phyloP scores from a whole-genome alignment of 2,329 filamentous ascomycete species.

The Cytospora mali region DNA sequence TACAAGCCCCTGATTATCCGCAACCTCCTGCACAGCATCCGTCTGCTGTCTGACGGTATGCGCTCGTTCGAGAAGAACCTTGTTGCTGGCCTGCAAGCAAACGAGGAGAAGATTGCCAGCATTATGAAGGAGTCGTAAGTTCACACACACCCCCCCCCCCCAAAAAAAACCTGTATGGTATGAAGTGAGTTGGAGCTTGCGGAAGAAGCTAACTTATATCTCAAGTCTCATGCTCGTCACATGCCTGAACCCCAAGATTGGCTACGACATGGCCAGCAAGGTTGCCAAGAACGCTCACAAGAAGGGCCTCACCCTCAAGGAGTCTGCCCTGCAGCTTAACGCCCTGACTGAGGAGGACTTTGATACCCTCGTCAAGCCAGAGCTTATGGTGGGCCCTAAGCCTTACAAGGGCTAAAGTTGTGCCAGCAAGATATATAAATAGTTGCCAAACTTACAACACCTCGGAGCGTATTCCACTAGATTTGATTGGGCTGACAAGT shows the following conservation, averaged over 20 bases:
- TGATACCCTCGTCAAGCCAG: constrained; percentile 81
- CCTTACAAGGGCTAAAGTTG: constrained; percentile 53
- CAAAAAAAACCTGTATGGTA: too few species aligned
- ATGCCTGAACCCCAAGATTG: constrained; percentile 95
- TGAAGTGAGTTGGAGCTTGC: not conserved
- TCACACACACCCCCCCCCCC: constrained; percentile 21
- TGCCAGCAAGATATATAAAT: not conserved
- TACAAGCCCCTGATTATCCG: constrained; percentile 97
- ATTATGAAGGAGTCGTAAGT: constrained; percentile 93
- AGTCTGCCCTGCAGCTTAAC: constrained; percentile 91
- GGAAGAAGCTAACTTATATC: constrained; percentile 27
- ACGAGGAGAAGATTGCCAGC: constrained; percentile 86
- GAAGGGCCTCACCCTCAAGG: constrained; percentile 92
- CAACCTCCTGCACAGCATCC: constrained; percentile 90
- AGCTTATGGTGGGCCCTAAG: constrained; percentile 91
- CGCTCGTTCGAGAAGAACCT: constrained; percentile 93
- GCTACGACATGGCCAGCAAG: constrained; percentile 96
- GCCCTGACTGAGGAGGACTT: constrained; percentile 89
- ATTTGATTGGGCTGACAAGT: not conserved
- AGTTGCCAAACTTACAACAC: not conserved
- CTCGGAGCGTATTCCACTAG: not conserved
- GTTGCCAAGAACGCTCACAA: constrained; percentile 99
- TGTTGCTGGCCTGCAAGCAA: constrained; percentile 83
- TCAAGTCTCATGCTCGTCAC: constrained; percentile 93
- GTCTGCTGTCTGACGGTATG: constrained; percentile 91